phyloP scores from a whole-genome alignment of 305 asterid species.

The Fraxinus velutina region DNA sequence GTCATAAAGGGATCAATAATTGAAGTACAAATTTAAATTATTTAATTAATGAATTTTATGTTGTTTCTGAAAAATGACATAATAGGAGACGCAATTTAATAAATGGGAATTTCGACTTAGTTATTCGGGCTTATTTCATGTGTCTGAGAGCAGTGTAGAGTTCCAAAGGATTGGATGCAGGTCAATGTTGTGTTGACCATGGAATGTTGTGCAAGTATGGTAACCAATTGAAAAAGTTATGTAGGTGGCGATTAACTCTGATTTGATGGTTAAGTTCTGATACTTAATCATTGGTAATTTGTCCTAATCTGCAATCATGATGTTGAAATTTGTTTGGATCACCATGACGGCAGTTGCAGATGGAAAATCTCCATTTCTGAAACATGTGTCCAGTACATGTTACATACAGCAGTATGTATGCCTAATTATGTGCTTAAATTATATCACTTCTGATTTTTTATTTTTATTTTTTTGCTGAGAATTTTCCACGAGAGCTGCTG shows the following conservation, averaged over 20 bases:
- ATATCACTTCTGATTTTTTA: neutral
- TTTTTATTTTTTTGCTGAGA: neutral
- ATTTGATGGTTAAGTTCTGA: neutral
- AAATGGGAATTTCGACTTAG: neutral
- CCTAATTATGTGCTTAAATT: neutral
- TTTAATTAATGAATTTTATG: neutral
- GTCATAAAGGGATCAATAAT: neutral
- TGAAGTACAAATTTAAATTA: neutral
- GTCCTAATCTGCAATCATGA: neutral
- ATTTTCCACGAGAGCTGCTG: neutral
- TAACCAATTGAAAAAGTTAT: neutral
- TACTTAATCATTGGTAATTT: neutral
- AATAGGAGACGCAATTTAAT: neutral
- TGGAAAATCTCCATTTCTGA: neutral
- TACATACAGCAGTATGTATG: neutral
- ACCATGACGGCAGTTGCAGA: neutral
- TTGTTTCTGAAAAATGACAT: neutral
- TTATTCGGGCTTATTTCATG: neutral
- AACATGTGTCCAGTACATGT: neutral
- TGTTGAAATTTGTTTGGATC: neutral
- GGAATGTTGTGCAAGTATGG: neutral
- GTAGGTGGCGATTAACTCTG: neutral
- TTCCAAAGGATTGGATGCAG: neutral
- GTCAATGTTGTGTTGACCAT: neutral
- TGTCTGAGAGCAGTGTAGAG: neutral